Evolutionary conservation across 495 filamentous ascomycete genomes (phyloP).

Genomic region (Talaromyces trachyspermus): DNA sequence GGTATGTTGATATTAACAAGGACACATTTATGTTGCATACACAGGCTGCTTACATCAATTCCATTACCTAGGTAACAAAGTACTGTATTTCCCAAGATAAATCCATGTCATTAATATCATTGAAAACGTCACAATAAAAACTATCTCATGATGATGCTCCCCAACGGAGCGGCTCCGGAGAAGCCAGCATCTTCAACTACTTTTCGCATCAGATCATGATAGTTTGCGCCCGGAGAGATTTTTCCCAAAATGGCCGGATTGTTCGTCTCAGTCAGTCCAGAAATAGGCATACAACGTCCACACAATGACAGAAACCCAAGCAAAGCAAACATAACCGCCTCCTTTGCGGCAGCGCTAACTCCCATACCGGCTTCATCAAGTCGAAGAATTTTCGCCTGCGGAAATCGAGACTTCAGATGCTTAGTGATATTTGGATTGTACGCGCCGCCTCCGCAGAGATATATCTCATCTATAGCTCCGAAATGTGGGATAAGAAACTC

Average conservation of each 20-base stretch:
- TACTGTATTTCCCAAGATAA: too few species aligned
- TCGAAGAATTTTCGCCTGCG: conserved; percentile 42
- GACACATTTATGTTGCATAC: too few species aligned
- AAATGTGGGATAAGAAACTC: conserved; percentile 41
- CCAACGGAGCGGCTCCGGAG: too few species aligned
- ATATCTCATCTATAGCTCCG: conserved; percentile 47
- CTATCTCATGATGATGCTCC: too few species aligned
- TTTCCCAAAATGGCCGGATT: conserved; percentile 44
- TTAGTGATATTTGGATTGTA: conserved; percentile 49
- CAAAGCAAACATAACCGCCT: conserved; percentile 52
- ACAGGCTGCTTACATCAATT: too few species aligned
- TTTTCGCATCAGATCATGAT: conserved; percentile 41
- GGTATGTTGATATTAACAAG: too few species aligned
- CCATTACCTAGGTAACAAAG: too few species aligned
- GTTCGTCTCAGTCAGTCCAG: conserved; percentile 41
- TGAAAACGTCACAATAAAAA: too few species aligned
- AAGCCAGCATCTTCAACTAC: too few species aligned
- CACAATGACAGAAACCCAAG: conserved; percentile 48
- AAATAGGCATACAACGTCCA: conserved; percentile 44
- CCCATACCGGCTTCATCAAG: conserved; percentile 41
- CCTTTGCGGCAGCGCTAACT: conserved; percentile 46
- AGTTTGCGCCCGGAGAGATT: conserved; percentile 47
- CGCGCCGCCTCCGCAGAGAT: conserved; percentile 53
- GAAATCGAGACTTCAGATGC: conserved; percentile 43
- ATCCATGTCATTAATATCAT: too few species aligned